These are phyloP conservation scores for Wakefieldia striispora DNA, from an alignment of 768 basidiomycete genomes.

Conservation along the genomic window DNA sequence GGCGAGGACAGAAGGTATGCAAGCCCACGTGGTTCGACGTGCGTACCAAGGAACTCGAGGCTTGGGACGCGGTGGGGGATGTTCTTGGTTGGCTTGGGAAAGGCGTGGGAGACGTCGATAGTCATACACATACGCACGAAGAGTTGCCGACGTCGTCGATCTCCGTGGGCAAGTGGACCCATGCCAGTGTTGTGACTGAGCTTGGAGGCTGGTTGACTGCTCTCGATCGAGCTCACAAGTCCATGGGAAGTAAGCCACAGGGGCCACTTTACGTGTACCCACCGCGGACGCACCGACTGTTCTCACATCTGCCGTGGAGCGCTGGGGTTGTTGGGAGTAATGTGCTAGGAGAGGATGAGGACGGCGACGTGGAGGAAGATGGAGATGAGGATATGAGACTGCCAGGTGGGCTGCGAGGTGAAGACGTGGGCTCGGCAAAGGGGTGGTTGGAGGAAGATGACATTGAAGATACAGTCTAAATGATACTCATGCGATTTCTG, in stretches of 20 bases:
- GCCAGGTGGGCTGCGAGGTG: constrained; percentile 21
- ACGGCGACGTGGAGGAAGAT: constrained; percentile 24
- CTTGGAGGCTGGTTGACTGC: constrained; percentile 60
- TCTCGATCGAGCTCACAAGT: constrained; percentile 27
- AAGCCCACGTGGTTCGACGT: constrained; percentile 86
- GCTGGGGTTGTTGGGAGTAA: constrained; percentile 23
- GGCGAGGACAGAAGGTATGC: constrained; percentile 75
- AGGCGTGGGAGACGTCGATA: constrained; percentile 12
- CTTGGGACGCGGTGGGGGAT: constrained; percentile 56
- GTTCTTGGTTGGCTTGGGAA: constrained; percentile 55
- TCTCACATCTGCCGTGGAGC: constrained; percentile 52
- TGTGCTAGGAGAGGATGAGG: constrained; percentile 29
- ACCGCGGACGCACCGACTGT: constrained; percentile 42
- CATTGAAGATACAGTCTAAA: constrained; percentile 48
- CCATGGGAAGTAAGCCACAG: not conserved
- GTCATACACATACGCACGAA: constrained; percentile 5
- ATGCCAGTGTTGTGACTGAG: constrained; percentile 50
- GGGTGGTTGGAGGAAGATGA: constrained; percentile 61
- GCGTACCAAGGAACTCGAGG: constrained; percentile 54
- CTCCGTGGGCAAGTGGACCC: constrained; percentile 47
- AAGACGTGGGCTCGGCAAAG: constrained; percentile 26
- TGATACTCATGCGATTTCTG: constrained; percentile 3
- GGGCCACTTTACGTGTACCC: not conserved
- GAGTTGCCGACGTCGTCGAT: not conserved
- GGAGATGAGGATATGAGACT: constrained; percentile 32